Evolutionary conservation across 352 stramenopile genomes (phyloP).

Genomic region (Pythium dissimile): DNA sequence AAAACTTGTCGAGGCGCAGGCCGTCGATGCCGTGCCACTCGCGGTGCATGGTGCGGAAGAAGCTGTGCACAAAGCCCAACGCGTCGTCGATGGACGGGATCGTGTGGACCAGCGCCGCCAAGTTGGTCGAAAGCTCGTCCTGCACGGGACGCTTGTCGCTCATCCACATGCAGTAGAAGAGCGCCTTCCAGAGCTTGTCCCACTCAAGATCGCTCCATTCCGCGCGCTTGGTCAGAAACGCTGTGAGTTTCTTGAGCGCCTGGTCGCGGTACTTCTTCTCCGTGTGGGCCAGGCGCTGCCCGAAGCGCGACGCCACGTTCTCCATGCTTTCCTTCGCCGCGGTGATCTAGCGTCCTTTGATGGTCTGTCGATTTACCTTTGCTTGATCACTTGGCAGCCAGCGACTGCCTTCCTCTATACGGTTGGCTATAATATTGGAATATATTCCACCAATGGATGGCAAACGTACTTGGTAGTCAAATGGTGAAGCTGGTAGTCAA

Average conservation of each 20-base stretch:
- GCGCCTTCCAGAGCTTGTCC: conserved; percentile 88
- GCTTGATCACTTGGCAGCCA: conserved; percentile 16
- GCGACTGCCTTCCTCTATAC: conserved; percentile 7
- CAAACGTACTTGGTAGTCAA: neutral
- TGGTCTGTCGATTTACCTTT: neutral
- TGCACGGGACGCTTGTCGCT: conserved; percentile 83
- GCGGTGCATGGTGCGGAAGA: conserved; percentile 82
- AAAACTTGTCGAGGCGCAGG: conserved; percentile 84
- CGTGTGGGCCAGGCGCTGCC: conserved; percentile 81
- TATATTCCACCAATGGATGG: conserved; percentile 19
- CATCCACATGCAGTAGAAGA: conserved; percentile 92
- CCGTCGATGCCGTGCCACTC: conserved; percentile 86
- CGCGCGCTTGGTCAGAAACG: conserved; percentile 64
- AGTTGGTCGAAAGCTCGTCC: conserved; percentile 69
- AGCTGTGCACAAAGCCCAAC: conserved; percentile 72
- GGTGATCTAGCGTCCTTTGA: conserved; percentile 2
- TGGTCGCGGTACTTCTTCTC: conserved; percentile 86
- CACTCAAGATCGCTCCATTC: conserved; percentile 72
- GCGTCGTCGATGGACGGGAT: conserved; percentile 42
- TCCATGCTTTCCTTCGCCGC: conserved; percentile 32
- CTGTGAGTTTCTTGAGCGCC: conserved; percentile 77
- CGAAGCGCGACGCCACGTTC: conserved; percentile 78
- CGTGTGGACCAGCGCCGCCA: conserved; percentile 57
- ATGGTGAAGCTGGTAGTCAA: conserved; percentile 5
- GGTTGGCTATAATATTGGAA: conserved; percentile 5